phyloP scores from a whole-genome alignment of 176 grass and related monocot genomes.

The Juncus inflexus region DNA sequence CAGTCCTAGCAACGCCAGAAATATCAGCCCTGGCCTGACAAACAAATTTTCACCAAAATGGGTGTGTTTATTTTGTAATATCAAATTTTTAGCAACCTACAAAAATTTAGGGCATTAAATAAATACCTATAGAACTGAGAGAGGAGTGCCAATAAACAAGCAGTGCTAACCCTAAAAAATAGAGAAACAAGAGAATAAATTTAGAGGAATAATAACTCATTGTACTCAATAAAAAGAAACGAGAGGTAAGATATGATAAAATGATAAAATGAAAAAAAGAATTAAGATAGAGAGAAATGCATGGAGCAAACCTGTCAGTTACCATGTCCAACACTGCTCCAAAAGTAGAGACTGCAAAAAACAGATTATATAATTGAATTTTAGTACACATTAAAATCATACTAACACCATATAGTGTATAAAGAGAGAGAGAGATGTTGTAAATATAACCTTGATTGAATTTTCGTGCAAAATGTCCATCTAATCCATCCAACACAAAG shows the following conservation, averaged over 20 bases:
- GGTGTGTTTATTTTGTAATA: constrained; percentile 7
- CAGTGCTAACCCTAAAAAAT: constrained; percentile 87
- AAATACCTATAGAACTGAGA: constrained; percentile 84
- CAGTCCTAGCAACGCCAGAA: constrained; percentile 78
- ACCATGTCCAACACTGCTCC: constrained; percentile 99
- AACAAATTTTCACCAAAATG: constrained; percentile 28
- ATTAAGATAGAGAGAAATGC: constrained; percentile 2
- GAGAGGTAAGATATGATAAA: too few relatives aligned
- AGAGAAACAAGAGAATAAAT: constrained; percentile 12
- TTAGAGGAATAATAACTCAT: neutral
- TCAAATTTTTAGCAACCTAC: neutral
- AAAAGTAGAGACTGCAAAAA: constrained; percentile 77
- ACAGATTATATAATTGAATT: neutral
- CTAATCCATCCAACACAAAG: constrained; percentile 48
- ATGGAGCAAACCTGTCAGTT: constrained; percentile 72
- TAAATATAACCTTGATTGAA: constrained; percentile 50
- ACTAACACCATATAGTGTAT: neutral
- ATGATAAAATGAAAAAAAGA: neutral
- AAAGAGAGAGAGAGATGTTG: constrained; percentile 1
- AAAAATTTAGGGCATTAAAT: constrained; percentile 2
- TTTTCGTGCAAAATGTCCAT: constrained; percentile 47
- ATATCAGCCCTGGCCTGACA: constrained; percentile 78
- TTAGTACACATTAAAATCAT: neutral
- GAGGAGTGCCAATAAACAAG: constrained; percentile 84
- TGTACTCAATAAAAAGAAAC: neutral